A percentile compares a stretch with the other conserved stretches of the same genome.
phyloP scores from a whole-genome alignment of 2,329 filamentous ascomycete genomes.

The Xenoacremonium recifei region DNA sequence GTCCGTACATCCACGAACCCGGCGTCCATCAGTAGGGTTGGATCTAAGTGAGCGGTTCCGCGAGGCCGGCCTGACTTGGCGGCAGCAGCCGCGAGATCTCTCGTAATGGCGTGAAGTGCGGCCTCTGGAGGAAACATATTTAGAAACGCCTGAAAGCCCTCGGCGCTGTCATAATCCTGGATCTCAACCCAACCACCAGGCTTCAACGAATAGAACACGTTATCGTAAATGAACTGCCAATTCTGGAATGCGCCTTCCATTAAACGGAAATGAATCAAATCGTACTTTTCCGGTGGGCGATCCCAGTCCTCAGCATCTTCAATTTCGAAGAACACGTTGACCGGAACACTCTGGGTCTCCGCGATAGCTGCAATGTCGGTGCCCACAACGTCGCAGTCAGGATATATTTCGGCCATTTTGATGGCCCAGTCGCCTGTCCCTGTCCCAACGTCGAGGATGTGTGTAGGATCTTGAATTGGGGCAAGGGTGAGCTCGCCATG shows the following conservation, averaged over 20 bases:
- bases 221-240: conserved; percentile 54
- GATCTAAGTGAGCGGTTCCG: conserved; percentile 45
- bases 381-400: conserved; percentile 55
- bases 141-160: conserved; percentile 31
- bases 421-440: conserved; percentile 54
- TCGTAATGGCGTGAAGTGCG: conserved; percentile 39
- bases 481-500: conserved; percentile 44
- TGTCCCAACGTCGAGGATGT: conserved; percentile 57
- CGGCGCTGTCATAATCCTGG: conserved; percentile 51
- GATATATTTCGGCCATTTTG: conserved; percentile 53
- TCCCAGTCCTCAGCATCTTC: conserved; percentile 62
- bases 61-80: conserved; percentile 43
- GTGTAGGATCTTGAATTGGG: conserved; percentile 36
- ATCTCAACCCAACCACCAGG: conserved; percentile 59
- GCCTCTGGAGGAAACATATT: conserved; percentile 43
- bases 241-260: conserved; percentile 56
- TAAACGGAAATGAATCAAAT: conserved; percentile 56
- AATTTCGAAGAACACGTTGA: conserved; percentile 59
- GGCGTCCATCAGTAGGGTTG: conserved; percentile 41
- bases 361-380: conserved; percentile 58
- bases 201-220: conserved; percentile 51
- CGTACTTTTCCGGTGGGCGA: conserved; percentile 48
- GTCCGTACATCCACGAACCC: conserved; percentile 52
- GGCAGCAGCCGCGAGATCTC: conserved; percentile 44
- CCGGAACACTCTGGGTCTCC: conserved; percentile 54